Evolutionary conservation across 163 green algal genomes (phyloP).

Genomic region (Trebouxia gelatinosa): DNA sequence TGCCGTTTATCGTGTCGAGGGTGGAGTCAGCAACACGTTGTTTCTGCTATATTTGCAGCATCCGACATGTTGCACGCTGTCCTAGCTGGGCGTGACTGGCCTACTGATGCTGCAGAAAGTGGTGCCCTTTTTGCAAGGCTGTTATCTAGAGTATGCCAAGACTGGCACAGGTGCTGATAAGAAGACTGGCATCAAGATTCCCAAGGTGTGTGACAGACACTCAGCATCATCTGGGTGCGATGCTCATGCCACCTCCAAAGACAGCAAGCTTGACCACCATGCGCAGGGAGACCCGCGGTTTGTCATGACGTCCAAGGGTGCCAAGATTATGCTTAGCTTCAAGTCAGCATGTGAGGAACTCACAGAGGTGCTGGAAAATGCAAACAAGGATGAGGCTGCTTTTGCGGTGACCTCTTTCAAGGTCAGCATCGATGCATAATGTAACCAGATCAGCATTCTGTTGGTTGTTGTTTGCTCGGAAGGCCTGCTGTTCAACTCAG

Average conservation of each 20-base stretch:
- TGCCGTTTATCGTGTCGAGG: no score
- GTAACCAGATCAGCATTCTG: no score
- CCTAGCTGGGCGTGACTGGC: no score
- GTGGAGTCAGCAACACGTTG: no score
- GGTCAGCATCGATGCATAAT: not conserved
- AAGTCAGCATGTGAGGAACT: conserved; percentile 27
- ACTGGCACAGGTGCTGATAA: conserved; percentile 20
- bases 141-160: conserved; percentile 26
- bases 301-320: conserved; percentile 8
- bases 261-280: not conserved
- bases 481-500: no score
- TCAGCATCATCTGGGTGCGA: no score
- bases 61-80: no score
- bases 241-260: not conserved
- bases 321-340: conserved; percentile 34
- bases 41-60: no score
- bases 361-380: conserved; percentile 25
- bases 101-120: conserved; percentile 24
- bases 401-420: not conserved
- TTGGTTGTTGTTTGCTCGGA: no score
- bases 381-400: no score
- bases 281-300: conserved; percentile 35
- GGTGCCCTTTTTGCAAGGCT: conserved; percentile 29
- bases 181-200: conserved; percentile 22
- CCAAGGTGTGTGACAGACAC: not conserved